Evolutionary conservation across 1,284 basidiomycete genomes (phyloP), one percentile per base, ranked within the genome.

Genomic region (Mrakiaceae sp.): DNA sequence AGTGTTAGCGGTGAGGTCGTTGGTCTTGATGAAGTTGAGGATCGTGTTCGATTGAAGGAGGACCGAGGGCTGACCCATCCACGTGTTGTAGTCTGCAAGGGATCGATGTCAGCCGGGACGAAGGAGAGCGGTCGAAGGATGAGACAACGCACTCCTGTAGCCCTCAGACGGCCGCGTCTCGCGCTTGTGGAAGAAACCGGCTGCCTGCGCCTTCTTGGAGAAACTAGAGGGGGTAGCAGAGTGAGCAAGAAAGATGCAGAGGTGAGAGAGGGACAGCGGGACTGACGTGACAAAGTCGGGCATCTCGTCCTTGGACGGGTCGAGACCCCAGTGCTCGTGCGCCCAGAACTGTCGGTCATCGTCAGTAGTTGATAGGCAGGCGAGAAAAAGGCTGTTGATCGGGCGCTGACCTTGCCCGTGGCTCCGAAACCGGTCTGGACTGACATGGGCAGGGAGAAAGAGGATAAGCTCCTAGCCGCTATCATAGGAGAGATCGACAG

Each of bases 401-500:
- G 27, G 27, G 27, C 27, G 27, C 27, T 27, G 27, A 27, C 27
- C 27, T 74, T 75, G 14, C 81, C 81, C 0, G 81, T 82, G 0
- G 81, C 81, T 42, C 76, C 77, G 9, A 81, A 78, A 48, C 81
- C 81, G 39, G 81, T 82, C 70, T 82, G 81, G 0, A 80, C 79
- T 64, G 49, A 8, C 12, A 40, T 27, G 27, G 57, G 12, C 54
- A 52, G 27, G 55, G 57, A 54, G 39, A 50, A 46, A 42, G 3
- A 50, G 40, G n/a, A 65, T 14, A 50, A 60, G 58, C 27, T 27
- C 55, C 8, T 44, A 57, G 43, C 55, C 55, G 3, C 42, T 57
- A 27, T 27, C 27, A 27, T 27, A 27, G 11, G 46, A 64, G 50
- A 64, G 51, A 52, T 52, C n/a, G 51, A 6, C 9, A 47, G 54